Base-by-base conservation (phyloP, 495 filamentous ascomycete species). In the Hypoxylon cercidicola region DNA sequence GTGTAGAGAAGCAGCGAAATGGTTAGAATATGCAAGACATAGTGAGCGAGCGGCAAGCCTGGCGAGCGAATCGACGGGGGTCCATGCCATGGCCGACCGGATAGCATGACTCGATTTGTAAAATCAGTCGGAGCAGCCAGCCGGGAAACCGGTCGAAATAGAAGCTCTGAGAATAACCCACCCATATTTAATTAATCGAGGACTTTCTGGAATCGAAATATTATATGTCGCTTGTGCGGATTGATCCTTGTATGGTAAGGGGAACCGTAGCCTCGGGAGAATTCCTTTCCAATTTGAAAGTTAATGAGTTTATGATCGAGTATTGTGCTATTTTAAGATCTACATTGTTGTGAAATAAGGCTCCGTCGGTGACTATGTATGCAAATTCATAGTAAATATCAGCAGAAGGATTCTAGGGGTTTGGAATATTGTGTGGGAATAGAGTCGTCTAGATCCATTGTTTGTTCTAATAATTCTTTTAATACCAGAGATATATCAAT, bases 301-400 rank as follows among this genome's bases (percentile, higher is more conserved):
- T 47, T 39, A 11, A 39, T 35, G 37, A 49, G 34, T 59, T 25
- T 39, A 35, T 44, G 15, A 30, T 12, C 10, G 1, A 52, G 34
- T 45, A 34, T 35, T 35, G 46, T 61, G 41, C 64, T 68, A 68
- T 68, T 63, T 68, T 68, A 21, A 43, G 64, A 59, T 30, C 13
- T 34, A 8, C 5, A 30, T 11, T 10, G 12, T 52, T 58, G 44
- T 40, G 50, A 48, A 37, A 62, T 55, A 58, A 59, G 49, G 46
- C 37, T 59, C 10, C 39, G n/a, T 21, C 9, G 16, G 20, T 21
- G 25, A 0, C 1, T 6, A 32, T 44, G 13, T n/a, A 16, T n/a
- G 28, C 37, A 53, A 43, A 35, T 43, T 56, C 35, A 21, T 21
- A 7, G 19, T 43, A 30, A 32, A 44, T 23, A 19, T 19, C 43